A percentile compares a stretch with the other conserved stretches of the same genome.
Evolutionary conservation across 192 early-diverging fungal genomes (phyloP).

Genomic region (Lunasporangiospora selenospora): DNA sequence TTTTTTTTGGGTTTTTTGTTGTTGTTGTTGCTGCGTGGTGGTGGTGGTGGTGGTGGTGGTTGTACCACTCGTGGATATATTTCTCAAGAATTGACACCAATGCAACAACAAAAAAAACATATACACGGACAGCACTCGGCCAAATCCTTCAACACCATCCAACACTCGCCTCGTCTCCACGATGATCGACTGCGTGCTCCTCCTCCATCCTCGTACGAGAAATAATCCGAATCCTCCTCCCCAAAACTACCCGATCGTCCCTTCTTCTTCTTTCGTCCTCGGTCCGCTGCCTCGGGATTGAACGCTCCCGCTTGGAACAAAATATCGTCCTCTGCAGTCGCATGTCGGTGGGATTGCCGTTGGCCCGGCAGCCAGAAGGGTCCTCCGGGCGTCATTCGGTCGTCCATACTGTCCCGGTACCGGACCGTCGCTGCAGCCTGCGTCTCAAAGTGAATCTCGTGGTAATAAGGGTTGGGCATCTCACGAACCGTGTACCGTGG

Average conservation of each 20-base stretch:
- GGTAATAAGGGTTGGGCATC: no score
- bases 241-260: no score
- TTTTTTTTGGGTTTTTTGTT: not conserved
- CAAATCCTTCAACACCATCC: no score
- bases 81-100: not conserved
- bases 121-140: conserved; percentile 18
- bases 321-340: conserved; percentile 2
- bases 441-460: conserved; percentile 17
- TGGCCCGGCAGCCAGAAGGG: no score
- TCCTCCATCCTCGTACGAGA: not conserved
- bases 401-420: not conserved
- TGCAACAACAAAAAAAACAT: conserved; percentile 14
- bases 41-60: not conserved
- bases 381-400: not conserved
- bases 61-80: not conserved
- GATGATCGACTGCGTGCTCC: not conserved
- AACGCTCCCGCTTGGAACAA: conserved; percentile 18
- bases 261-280: not conserved
- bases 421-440: conserved; percentile 1
- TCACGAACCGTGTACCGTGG: no score
- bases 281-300: conserved; percentile 2
- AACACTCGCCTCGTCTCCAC: not conserved
- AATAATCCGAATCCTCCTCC: no score
- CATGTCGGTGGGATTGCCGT: not conserved
- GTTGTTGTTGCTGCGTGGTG: not conserved